These are phyloP conservation scores for Blastobotrys parvus DNA, from an alignment of 805 yeast species.

Conservation along the genomic window DNA sequence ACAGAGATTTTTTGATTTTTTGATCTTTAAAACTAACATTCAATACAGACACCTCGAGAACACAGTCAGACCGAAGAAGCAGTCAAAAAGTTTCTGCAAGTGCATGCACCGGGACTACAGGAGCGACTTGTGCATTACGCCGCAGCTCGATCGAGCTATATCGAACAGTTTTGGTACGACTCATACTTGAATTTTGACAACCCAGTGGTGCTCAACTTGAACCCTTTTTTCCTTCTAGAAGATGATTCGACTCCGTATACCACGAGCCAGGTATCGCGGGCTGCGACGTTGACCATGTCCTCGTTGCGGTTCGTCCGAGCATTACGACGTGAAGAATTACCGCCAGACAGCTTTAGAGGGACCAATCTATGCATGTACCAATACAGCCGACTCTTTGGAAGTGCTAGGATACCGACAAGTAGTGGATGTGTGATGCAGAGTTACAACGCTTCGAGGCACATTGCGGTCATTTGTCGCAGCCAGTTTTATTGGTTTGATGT, in stretches of 20 bases:
- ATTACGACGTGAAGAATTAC: conserved; percentile 61
- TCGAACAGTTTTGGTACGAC: conserved; percentile 93
- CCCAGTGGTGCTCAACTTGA: conserved; percentile 78
- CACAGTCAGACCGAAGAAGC: conserved; percentile 52
- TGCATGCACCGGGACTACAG: conserved; percentile 53
- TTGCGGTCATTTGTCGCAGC: conserved; percentile 72
- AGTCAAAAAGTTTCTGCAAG: conserved; percentile 46
- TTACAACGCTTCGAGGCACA: conserved; percentile 66
- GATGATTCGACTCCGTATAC: conserved; percentile 67
- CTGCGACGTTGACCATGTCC: conserved; percentile 69
- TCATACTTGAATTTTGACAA: conserved; percentile 76
- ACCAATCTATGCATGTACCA: conserved; percentile 81
- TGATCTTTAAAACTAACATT: not conserved
- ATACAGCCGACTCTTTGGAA: conserved; percentile 77
- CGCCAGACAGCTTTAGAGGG: conserved; percentile 59
- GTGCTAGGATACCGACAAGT: conserved; percentile 76
- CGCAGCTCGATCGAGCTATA: conserved; percentile 62
- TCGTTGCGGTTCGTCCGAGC: conserved; percentile 76
- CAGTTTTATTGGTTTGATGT: conserved; percentile 96
- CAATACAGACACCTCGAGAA: conserved; percentile 51
- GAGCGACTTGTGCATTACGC: conserved; percentile 54
- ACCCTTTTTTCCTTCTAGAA: conserved; percentile 83
- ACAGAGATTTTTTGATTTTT: too few relatives aligned
- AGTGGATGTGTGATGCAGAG: conserved; percentile 82
- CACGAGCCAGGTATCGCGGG: conserved; percentile 53